These are phyloP conservation scores for Ilyonectria sp. DNA, from an alignment of 2,329 filamentous ascomycete genomes.

Conservation along the genomic window DNA sequence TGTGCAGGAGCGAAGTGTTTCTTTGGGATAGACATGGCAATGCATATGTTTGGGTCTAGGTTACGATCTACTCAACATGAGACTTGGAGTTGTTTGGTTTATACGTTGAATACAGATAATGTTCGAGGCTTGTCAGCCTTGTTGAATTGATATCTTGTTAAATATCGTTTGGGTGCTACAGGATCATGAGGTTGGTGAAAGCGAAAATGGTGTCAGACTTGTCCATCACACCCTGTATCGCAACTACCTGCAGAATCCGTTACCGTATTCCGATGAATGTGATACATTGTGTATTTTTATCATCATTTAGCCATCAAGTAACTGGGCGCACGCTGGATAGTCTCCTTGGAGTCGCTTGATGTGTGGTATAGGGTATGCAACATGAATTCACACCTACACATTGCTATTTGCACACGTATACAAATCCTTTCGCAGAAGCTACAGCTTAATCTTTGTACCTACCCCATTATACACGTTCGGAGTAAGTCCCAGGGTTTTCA, in stretches of 20 bases:
- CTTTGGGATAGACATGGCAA: constrained; percentile 34
- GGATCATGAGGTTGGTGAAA: background rate
- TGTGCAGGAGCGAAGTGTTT: constrained; percentile 35
- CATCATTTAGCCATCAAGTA: too few species aligned
- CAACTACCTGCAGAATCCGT: background rate
- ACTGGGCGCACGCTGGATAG: too few species aligned
- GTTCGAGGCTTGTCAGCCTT: constrained; percentile 1
- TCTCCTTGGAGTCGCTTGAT: background rate
- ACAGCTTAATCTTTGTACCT: too few species aligned
- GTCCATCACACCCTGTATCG: background rate
- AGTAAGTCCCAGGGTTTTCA: too few species aligned
- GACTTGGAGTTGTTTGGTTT: constrained; percentile 17
- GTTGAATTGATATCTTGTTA: background rate
- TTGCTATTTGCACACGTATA: too few species aligned
- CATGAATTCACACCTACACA: background rate
- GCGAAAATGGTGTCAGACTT: background rate
- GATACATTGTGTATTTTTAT: background rate
- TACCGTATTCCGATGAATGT: too few species aligned
- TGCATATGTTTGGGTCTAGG: constrained; percentile 15
- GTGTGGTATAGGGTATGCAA: background rate
- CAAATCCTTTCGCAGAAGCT: too few species aligned
- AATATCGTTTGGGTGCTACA: background rate
- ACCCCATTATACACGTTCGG: too few species aligned
- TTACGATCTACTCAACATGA: constrained; percentile 16
- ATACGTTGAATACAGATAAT: constrained; percentile 11